phyloP scores from a whole-genome alignment of 176 grass and related monocot genomes.

The Elaeis guineensis region DNA sequence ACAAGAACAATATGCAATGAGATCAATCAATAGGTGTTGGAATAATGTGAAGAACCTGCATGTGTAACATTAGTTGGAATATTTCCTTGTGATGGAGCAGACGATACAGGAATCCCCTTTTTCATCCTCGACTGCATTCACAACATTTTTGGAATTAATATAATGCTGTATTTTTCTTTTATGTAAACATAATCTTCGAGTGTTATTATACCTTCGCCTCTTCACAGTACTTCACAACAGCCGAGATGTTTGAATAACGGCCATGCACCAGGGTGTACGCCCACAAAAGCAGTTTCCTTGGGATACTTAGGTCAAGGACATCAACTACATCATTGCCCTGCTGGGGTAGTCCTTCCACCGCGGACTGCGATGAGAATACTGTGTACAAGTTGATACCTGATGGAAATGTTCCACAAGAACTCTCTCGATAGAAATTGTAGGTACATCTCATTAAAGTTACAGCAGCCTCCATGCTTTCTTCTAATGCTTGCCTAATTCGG shows the following conservation, averaged over 20 bases:
- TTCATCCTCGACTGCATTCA: slow-evolving; percentile 66
- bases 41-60: slow-evolving; percentile 12
- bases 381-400: slow-evolving; percentile 75
- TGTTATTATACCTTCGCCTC: slow-evolving; percentile 68
- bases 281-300: slow-evolving; percentile 94
- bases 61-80: slow-evolving; percentile 21
- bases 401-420: slow-evolving; percentile 74
- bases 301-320: slow-evolving; percentile 70
- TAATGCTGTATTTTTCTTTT: no score
- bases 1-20: not conserved
- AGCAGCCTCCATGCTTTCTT: slow-evolving; percentile 87
- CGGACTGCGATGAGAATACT: slow-evolving; percentile 29
- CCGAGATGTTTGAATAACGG: slow-evolving; percentile 65
- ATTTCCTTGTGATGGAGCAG: not conserved
- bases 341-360: slow-evolving; percentile 33
- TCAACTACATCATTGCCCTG: slow-evolving; percentile 42
- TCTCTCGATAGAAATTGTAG: slow-evolving; percentile 92
- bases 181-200: not conserved
- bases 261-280: slow-evolving; percentile 69
- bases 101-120: slow-evolving; percentile 33
- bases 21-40: not conserved
- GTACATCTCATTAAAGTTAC: slow-evolving; percentile 73
- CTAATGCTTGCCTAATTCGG: slow-evolving; percentile 57
- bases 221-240: slow-evolving; percentile 82
- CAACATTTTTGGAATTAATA: slow-evolving; percentile 4